Evolutionary conservation across 164 flowering plant genomes (phyloP), one percentile per base, ranked within the genome.

Genomic region (Tinospora cordifolia): DNA sequence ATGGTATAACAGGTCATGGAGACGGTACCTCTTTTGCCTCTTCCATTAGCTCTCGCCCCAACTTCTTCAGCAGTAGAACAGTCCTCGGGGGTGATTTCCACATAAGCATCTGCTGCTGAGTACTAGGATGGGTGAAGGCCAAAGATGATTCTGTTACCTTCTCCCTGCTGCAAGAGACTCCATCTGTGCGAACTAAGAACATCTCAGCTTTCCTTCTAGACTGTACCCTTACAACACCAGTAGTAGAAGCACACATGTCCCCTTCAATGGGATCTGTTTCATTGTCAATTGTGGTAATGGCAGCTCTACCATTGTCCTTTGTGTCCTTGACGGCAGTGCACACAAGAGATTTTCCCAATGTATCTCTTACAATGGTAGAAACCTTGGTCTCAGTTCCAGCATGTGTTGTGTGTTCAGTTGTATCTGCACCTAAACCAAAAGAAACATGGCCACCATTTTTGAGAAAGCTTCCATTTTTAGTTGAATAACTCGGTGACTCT

Each of bases 91-190:
- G 76, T 57, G 98, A 87, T 82, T 91, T 94, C 98, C 98, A 94
- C 93, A 91, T 83, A 69, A 94, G 97, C 98, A 91, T 94, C 84
- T 94, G 98, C 75, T 91, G 98, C 85, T 91, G 98, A 62, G 98
- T 94, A 74, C 97, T 94, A 38, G 98, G 98, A 79, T 94, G 97
- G 68, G 97, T 87, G 78, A 94, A 91, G 27, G 97, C 97, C 82
- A 94, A 80, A 62, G 98, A 94, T 19, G 98, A 83, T 79, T 94
- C 98, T 40, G 97, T 91, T 60, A 93, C 98, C 81, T 86, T 91
- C 78, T 93, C 98, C 70, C 98, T 80, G 46, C 83, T 73, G 79
- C 97, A 91, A 72, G 98, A 88, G 71, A 86, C 84, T 39, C 98
- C 98, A 85, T 93, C 98, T 13, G 98, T 93, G 6, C 98, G 90